These are phyloP conservation scores for Akanthomyces muscarius DNA, from an alignment of 2,329 filamentous ascomycete genomes.

Conservation along the genomic window DNA sequence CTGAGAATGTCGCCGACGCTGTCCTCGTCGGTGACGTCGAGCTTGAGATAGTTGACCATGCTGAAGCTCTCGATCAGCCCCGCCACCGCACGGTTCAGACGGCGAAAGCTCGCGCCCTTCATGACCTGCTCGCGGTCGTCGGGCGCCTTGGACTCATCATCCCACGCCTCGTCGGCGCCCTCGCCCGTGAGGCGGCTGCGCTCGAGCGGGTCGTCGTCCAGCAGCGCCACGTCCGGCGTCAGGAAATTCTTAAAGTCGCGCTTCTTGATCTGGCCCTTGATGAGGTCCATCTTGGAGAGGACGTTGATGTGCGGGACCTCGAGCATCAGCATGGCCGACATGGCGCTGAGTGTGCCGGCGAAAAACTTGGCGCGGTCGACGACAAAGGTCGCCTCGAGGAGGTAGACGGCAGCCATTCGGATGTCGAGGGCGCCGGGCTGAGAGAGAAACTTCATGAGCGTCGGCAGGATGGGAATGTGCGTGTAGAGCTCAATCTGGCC, in stretches of 20 bases:
- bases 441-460: constrained; percentile 76
- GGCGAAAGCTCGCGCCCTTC: constrained; percentile 76
- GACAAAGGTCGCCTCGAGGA: constrained; percentile 93
- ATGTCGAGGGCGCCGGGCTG: constrained; percentile 79
- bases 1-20: constrained; percentile 80
- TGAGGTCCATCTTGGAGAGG: constrained; percentile 94
- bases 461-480: constrained; percentile 87
- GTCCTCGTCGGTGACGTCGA: constrained; percentile 88
- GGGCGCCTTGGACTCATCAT: constrained; percentile 55
- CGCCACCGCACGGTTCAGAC: constrained; percentile 82
- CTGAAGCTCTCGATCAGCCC: constrained; percentile 94
- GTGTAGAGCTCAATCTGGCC: constrained; percentile 99
- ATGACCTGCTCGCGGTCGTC: constrained; percentile 66
- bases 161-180: constrained; percentile 39
- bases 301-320: constrained; percentile 97
- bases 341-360: constrained; percentile 87
- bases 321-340: constrained; percentile 99
- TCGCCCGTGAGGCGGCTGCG: constrained; percentile 33
- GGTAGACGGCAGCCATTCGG: constrained; percentile 86
- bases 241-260: constrained; percentile 87
- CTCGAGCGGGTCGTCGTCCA: constrained; percentile 73
- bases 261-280: constrained; percentile 83
- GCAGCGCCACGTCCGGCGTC: constrained; percentile 74
- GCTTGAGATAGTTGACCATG: constrained; percentile 91
- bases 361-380: constrained; percentile 97